These are phyloP conservation scores for Yarrowia galli DNA, from an alignment of 1,139 yeast species.

Conservation along the genomic window DNA sequence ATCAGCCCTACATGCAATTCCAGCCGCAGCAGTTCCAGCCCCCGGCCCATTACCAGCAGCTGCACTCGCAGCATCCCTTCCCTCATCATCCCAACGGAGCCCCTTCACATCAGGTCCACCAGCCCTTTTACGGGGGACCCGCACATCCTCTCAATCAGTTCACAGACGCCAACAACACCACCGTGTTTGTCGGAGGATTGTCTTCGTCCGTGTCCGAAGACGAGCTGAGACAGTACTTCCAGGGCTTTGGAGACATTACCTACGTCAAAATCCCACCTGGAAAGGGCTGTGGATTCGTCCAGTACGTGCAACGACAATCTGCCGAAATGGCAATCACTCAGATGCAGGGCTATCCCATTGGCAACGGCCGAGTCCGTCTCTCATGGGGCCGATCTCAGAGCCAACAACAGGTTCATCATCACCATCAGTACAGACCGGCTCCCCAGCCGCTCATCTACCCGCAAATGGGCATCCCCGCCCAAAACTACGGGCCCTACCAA, in stretches of 20 bases:
- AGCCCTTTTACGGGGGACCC: slow-evolving; percentile 45
- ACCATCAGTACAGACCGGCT: slow-evolving; percentile 48
- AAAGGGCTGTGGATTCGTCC: slow-evolving; percentile 93
- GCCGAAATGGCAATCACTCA: slow-evolving; percentile 91
- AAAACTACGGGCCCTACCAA: slow-evolving; percentile 52
- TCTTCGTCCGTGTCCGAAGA: slow-evolving; percentile 78
- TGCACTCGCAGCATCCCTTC: slow-evolving; percentile 36
- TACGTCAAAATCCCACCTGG: slow-evolving; percentile 91
- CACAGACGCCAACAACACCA: slow-evolving; percentile 83
- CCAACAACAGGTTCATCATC: slow-evolving; percentile 42
- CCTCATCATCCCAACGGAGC: slow-evolving; percentile 19
- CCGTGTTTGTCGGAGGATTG: slow-evolving; percentile 94
- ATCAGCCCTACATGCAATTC: slow-evolving; percentile 42
- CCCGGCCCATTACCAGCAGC: slow-evolving; percentile 40
- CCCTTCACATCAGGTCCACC: slow-evolving; percentile 37
- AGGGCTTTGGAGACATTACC: slow-evolving; percentile 83
- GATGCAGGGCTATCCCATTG: slow-evolving; percentile 92
- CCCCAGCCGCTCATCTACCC: slow-evolving; percentile 50
- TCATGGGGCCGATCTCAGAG: slow-evolving; percentile 82
- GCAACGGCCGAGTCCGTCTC: slow-evolving; percentile 81
- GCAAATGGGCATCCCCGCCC: slow-evolving; percentile 50
- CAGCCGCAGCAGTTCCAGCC: slow-evolving; percentile 40
- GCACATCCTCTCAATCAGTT: slow-evolving; percentile 57
- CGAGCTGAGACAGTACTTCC: slow-evolving; percentile 74
- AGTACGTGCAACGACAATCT: slow-evolving; percentile 75